These are phyloP conservation scores for Didymella pinodella DNA, from an alignment of 2,329 filamentous ascomycete species.

Conservation along the genomic window DNA sequence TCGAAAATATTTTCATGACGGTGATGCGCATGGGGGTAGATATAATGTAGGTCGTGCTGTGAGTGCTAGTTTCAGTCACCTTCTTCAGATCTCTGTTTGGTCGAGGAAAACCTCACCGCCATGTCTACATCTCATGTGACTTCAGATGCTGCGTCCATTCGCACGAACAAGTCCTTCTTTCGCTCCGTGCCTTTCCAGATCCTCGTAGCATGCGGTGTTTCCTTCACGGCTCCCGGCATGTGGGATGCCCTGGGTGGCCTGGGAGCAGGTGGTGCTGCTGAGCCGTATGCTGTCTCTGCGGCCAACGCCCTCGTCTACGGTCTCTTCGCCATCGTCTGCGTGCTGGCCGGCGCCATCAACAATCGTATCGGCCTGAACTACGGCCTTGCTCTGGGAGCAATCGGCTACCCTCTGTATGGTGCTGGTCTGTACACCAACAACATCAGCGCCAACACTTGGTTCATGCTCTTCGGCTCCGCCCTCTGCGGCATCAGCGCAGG, in stretches of 20 bases:
- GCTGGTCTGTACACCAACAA: constrained; percentile 54
- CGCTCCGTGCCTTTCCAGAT: constrained; percentile 48
- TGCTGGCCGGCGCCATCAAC: constrained; percentile 48
- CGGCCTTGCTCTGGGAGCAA: constrained; percentile 53
- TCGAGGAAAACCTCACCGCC: constrained; percentile 8
- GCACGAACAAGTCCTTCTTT: constrained; percentile 34
- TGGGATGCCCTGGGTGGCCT: constrained; percentile 47
- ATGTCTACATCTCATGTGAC: constrained; percentile 10
- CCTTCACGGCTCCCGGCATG: constrained; percentile 47
- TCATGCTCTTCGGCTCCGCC: constrained; percentile 51
- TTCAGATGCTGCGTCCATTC: constrained; percentile 24
- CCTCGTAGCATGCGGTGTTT: constrained; percentile 45
- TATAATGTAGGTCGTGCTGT: constrained; percentile 8
- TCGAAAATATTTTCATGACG: constrained; percentile 24
- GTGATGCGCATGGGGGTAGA: constrained; percentile 9
- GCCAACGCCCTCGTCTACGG: constrained; percentile 48
- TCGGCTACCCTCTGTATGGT: constrained; percentile 54
- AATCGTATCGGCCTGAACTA: constrained; percentile 48
- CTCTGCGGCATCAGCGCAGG: constrained; percentile 52
- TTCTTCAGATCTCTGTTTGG: neutral
- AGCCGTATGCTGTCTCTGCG: constrained; percentile 45
- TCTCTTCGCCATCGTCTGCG: constrained; percentile 44
- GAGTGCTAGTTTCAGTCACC: neutral
- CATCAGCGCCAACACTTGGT: constrained; percentile 50
- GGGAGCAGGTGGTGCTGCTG: constrained; percentile 45